Conservation (phyloP, 2,329 filamentous ascomycete genomes). For the Phaeophleospora eucalypticola region DNA sequence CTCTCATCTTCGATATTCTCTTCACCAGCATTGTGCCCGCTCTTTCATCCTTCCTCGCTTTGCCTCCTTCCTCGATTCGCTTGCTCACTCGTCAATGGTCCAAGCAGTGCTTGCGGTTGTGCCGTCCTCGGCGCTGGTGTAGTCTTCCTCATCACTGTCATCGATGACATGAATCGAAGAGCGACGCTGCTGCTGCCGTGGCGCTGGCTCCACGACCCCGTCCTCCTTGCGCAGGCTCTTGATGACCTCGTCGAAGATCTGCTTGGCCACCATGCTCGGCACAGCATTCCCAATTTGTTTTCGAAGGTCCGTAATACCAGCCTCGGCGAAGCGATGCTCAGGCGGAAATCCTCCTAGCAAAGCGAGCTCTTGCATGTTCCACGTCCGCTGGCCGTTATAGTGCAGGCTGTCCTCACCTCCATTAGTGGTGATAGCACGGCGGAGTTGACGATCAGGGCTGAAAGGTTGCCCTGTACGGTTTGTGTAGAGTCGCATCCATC, state of each 20-base stretch:
- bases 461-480: conserved; percentile 34
- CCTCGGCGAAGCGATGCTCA: conserved; percentile 52
- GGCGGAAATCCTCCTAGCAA: conserved; percentile 65
- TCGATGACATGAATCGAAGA: not conserved
- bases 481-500: conserved; percentile 11
- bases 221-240: conserved; percentile 6
- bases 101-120: not conserved
- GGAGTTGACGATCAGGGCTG: conserved; percentile 47
- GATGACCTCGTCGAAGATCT: conserved; percentile 13
- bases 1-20: too few species aligned
- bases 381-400: conserved; percentile 58
- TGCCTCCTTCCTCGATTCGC: not conserved
- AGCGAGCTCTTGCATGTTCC: conserved; percentile 66
- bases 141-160: not conserved
- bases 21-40: too few species aligned
- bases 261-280: conserved; percentile 38
- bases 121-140: not conserved
- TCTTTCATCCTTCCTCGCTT: not conserved
- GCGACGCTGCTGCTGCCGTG: not conserved
- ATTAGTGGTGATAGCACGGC: conserved; percentile 59
- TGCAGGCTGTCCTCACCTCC: conserved; percentile 62
- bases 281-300: conserved; percentile 78
- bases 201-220: not conserved
- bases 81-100: not conserved
- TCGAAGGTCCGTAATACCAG: conserved; percentile 38